Conservation (phyloP, 208 protist genomes). For the Angomonas ambiguus region DNA sequence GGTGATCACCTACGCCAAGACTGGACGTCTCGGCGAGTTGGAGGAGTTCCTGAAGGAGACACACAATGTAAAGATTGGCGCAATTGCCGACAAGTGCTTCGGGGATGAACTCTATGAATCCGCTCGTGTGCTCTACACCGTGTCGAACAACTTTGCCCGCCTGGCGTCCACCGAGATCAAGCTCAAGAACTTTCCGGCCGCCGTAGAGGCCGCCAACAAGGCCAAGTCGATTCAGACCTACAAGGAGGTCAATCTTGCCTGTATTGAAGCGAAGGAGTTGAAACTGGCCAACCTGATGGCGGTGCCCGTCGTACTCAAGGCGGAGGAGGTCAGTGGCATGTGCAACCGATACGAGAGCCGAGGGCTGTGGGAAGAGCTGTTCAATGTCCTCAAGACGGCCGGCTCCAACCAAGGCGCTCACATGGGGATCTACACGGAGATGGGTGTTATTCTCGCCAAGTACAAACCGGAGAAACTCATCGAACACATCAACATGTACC, state of each 20-base stretch:
- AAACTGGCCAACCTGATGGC: slow-evolving; percentile 97
- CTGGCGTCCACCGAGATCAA: slow-evolving; percentile 96
- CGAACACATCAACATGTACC: slow-evolving; percentile 98
- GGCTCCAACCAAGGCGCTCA: slow-evolving; percentile 95
- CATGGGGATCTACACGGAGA: slow-evolving; percentile 99
- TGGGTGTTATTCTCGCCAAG: slow-evolving; percentile 98
- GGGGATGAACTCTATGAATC: slow-evolving; percentile 97
- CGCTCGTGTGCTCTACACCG: slow-evolving; percentile 97
- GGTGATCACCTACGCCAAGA: slow-evolving; percentile 96
- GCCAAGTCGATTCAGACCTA: slow-evolving; percentile 96
- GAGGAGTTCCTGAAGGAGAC: slow-evolving; percentile 98
- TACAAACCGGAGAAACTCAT: slow-evolving; percentile 99
- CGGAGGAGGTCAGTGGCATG: slow-evolving; percentile 96
- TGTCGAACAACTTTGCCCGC: slow-evolving; percentile 94
- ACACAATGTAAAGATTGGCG: slow-evolving; percentile 95
- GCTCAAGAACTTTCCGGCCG: slow-evolving; percentile 92
- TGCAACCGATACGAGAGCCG: slow-evolving; percentile 84
- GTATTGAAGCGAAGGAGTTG: slow-evolving; percentile 98
- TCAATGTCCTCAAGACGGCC: slow-evolving; percentile 94
- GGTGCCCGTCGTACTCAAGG: slow-evolving; percentile 97
- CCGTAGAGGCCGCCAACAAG: slow-evolving; percentile 99
- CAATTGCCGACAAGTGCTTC: slow-evolving; percentile 98
- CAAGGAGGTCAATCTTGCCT: slow-evolving; percentile 97
- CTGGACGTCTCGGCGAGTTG: slow-evolving; percentile 95
- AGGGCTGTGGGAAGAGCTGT: slow-evolving; percentile 95